Conservation (phyloP, 2,329 filamentous ascomycete genomes). For the Pestalotiopsis fici region DNA sequence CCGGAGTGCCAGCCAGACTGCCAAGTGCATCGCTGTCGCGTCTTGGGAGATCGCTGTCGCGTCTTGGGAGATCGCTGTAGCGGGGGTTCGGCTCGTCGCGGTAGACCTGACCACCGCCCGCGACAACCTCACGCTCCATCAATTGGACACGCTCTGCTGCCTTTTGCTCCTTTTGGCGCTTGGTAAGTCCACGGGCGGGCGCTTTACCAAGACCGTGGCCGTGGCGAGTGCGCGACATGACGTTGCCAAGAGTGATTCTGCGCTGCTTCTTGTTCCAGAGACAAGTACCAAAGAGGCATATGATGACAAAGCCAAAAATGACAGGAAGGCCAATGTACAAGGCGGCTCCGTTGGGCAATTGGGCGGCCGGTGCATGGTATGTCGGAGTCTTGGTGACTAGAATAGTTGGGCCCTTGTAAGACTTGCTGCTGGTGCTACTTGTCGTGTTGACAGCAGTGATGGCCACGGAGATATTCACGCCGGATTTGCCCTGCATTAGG, state of each 20-base stretch:
- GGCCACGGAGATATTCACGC: slow-evolving; percentile 50
- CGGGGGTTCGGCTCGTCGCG: slow-evolving; percentile 32
- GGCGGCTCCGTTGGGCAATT: slow-evolving; percentile 37
- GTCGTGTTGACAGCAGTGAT: slow-evolving; percentile 40
- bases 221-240: slow-evolving; percentile 47
- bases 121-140: slow-evolving; percentile 34
- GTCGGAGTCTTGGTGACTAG: slow-evolving; percentile 38
- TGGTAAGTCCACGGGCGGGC: slow-evolving; percentile 31
- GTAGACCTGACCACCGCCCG: slow-evolving; percentile 33
- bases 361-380: slow-evolving; percentile 29
- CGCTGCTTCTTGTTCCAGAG: slow-evolving; percentile 57
- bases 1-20: slow-evolving; percentile 49
- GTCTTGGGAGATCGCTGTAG: not conserved
- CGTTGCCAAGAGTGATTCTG: slow-evolving; percentile 49
- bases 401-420: slow-evolving; percentile 41
- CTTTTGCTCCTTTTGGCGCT: slow-evolving; percentile 26
- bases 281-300: slow-evolving; percentile 56
- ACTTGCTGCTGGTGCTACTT: slow-evolving; percentile 24
- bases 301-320: slow-evolving; percentile 45
- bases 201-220: slow-evolving; percentile 45
- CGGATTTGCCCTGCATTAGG: slow-evolving; percentile 36
- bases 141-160: slow-evolving; percentile 44
- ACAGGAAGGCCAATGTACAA: slow-evolving; percentile 56
- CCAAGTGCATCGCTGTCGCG: slow-evolving; percentile 50
- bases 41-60: slow-evolving; percentile 21